Conservation (phyloP, 805 yeast genomes). For the Metschnikowia santaceciliae region DNA sequence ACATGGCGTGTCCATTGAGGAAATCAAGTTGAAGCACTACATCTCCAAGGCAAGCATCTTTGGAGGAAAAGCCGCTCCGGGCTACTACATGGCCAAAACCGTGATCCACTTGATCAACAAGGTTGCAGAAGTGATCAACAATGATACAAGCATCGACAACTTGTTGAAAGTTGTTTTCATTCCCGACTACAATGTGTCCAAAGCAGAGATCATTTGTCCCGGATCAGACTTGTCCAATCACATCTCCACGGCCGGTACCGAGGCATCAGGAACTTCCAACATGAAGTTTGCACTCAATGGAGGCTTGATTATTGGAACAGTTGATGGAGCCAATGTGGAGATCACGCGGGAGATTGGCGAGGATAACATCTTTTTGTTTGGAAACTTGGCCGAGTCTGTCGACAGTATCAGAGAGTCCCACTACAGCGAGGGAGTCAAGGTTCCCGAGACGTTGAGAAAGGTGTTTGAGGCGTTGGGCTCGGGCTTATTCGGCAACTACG, state of each 20-base stretch:
- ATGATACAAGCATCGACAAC: conserved; percentile 69
- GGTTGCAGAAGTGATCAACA: conserved; percentile 76
- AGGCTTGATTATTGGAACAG: conserved; percentile 91
- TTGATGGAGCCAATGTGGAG: conserved; percentile 95
- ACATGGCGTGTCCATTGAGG: conserved; percentile 39
- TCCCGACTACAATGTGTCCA: conserved; percentile 91
- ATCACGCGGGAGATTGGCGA: conserved; percentile 92
- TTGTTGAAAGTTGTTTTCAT: conserved; percentile 81
- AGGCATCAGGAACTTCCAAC: conserved; percentile 93
- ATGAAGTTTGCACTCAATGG: conserved; percentile 95
- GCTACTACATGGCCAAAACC: conserved; percentile 90
- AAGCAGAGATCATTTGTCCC: conserved; percentile 87
- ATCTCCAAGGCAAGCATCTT: conserved; percentile 75
- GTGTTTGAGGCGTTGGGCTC: conserved; percentile 66
- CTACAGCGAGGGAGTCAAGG: conserved; percentile 50
- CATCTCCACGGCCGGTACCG: conserved; percentile 96
- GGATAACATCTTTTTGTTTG: conserved; percentile 87
- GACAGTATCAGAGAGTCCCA: conserved; percentile 80
- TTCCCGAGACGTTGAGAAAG: conserved; percentile 55
- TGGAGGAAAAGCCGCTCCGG: conserved; percentile 98
- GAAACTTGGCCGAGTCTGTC: conserved; percentile 85
- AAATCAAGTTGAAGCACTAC: conserved; percentile 56
- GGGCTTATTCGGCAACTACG: conserved; percentile 69
- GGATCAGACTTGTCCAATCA: conserved; percentile 91
- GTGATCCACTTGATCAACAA: conserved; percentile 81